These are phyloP conservation scores for Cudoniella acicularis DNA, from an alignment of 495 filamentous ascomycete genomes.

Conservation along the genomic window DNA sequence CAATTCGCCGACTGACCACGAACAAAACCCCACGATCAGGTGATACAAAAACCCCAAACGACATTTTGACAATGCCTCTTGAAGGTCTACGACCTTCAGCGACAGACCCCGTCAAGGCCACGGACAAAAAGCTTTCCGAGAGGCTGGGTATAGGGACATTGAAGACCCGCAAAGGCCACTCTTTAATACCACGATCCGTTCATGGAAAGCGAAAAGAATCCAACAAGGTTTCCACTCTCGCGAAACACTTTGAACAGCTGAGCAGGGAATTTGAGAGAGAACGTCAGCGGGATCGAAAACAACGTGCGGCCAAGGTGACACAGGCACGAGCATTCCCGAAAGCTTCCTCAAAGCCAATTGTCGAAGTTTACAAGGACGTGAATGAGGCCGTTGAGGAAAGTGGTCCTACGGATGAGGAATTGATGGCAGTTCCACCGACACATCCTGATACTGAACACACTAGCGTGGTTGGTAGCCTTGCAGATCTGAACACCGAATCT, in stretches of 20 bases:
- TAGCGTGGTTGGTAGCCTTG: conserved; percentile 12
- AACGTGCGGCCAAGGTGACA: conserved; percentile 74
- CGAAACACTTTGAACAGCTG: conserved; percentile 94
- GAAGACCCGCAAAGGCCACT: conserved; percentile 63
- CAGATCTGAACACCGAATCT: conserved; percentile 15
- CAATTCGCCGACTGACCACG: conserved; percentile 18
- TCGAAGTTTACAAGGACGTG: conserved; percentile 92
- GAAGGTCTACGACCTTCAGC: conserved; percentile 14
- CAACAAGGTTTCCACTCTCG: conserved; percentile 80
- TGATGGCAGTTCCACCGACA: conserved; percentile 5
- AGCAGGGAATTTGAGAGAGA: conserved; percentile 97
- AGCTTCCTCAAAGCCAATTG: conserved; percentile 89
- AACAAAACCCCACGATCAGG: conserved; percentile 8
- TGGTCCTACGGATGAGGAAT: conserved; percentile 67
- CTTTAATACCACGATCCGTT: conserved; percentile 86
- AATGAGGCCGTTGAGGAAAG: conserved; percentile 86
- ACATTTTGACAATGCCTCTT: not conserved
- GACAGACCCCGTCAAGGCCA: conserved; percentile 32
- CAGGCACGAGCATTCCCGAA: conserved; percentile 82
- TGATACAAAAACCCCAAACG: conserved; percentile 8
- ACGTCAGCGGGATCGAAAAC: conserved; percentile 76
- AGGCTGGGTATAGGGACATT: conserved; percentile 58
- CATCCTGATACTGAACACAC: conserved; percentile 10
- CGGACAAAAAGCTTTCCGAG: conserved; percentile 71
- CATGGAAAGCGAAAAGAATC: conserved; percentile 59